Evolutionary conservation across 768 basidiomycete genomes (phyloP).

Genomic region (Termitomyces titanicus): DNA sequence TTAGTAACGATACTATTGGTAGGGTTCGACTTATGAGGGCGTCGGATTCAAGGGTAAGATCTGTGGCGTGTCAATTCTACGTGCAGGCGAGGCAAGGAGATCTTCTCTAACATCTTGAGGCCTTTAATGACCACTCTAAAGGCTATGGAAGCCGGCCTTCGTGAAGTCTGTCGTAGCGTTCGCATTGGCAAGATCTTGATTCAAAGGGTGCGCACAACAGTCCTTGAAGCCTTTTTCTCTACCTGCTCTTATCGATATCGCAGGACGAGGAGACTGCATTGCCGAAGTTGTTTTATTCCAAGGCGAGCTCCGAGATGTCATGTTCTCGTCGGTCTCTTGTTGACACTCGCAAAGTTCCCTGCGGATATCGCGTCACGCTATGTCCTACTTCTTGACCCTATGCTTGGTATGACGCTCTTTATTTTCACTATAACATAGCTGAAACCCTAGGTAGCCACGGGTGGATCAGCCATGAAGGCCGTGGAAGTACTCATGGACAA

Average conservation of each 20-base stretch:
- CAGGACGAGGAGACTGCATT: constrained; percentile 94
- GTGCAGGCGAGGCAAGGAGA: constrained; percentile 77
- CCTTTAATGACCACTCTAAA: constrained; percentile 22
- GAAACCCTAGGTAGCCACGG: constrained; percentile 58
- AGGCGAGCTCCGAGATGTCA: constrained; percentile 38
- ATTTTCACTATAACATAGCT: background rate
- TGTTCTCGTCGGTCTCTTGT: background rate
- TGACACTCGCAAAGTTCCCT: constrained; percentile 60
- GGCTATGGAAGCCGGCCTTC: constrained; percentile 97
- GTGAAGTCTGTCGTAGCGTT: constrained; percentile 92
- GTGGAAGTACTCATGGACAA: constrained; percentile 91
- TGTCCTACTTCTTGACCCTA: constrained; percentile 93
- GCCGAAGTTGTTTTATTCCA: constrained; percentile 91
- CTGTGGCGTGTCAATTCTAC: constrained; percentile 91
- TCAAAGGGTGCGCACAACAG: constrained; percentile 64
- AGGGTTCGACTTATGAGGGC: constrained; percentile 84
- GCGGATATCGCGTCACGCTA: constrained; percentile 90
- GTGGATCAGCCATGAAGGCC: constrained; percentile 97
- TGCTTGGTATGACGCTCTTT: constrained; percentile 68
- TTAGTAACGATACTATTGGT: background rate
- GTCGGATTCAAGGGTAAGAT: constrained; percentile 96
- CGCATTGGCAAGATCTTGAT: constrained; percentile 98
- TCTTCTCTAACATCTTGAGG: background rate
- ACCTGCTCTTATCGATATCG: background rate
- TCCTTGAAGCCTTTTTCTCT: background rate